Conservation (phyloP, 2,329 filamentous ascomycete species). For the Fonsecaea nubica region DNA sequence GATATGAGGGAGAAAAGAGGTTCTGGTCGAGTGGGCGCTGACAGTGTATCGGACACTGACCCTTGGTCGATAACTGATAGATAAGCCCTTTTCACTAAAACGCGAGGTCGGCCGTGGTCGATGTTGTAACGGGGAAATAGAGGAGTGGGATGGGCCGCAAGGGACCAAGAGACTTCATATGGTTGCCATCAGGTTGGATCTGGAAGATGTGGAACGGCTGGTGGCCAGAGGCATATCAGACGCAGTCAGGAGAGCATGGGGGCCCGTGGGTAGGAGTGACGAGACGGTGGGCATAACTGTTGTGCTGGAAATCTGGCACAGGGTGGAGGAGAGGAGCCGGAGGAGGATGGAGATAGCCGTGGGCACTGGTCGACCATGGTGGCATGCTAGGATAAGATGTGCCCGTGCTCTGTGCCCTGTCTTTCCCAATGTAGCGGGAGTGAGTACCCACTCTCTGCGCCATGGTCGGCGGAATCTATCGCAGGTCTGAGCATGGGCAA, state of each 20-base stretch:
- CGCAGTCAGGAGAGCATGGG: constrained; percentile 17
- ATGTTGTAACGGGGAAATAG: neutral
- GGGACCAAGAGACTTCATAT: constrained; percentile 6
- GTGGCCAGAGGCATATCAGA: constrained; percentile 21
- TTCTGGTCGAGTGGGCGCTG: neutral
- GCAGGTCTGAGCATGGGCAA: constrained; percentile 19
- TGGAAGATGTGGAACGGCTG: constrained; percentile 11
- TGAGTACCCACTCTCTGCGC: constrained; percentile 15
- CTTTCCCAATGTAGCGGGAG: constrained; percentile 10
- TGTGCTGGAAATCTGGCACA: constrained; percentile 21
- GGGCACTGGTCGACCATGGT: constrained; percentile 3
- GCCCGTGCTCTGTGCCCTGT: neutral
- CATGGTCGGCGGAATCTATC: constrained; percentile 13
- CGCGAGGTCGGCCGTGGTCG: neutral
- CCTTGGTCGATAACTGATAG: neutral
- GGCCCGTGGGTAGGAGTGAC: constrained; percentile 18
- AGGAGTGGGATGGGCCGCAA: neutral
- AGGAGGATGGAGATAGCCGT: constrained; percentile 23
- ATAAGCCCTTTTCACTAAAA: neutral
- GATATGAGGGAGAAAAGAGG: neutral
- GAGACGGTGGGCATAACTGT: constrained; percentile 19
- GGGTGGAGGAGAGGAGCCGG: constrained; percentile 23
- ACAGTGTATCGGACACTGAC: neutral
- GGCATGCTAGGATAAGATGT: constrained; percentile 20
- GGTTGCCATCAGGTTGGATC: constrained; percentile 13